These are phyloP conservation scores for Camelina sativa DNA, from an alignment of 345 rosid species.

Conservation along the genomic window DNA sequence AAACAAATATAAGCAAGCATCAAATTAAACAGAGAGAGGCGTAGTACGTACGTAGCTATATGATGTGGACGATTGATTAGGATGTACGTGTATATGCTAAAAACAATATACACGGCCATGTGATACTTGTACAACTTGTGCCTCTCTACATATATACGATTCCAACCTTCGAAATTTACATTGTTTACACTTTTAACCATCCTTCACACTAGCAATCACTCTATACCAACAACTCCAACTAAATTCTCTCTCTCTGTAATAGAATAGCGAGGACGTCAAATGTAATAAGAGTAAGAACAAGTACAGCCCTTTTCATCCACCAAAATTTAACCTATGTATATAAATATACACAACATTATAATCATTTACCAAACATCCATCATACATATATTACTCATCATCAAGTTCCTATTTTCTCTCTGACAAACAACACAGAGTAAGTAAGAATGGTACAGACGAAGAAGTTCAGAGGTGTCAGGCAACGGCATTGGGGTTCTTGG, in stretches of 20 bases:
- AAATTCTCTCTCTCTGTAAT: slow-evolving; percentile 12
- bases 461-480: slow-evolving; percentile 95
- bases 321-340: slow-evolving; percentile 41
- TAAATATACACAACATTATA: slow-evolving; percentile 38
- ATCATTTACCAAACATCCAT: slow-evolving; percentile 44
- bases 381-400: slow-evolving; percentile 42
- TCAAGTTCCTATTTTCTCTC: slow-evolving; percentile 40
- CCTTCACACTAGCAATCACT: slow-evolving; percentile 31
- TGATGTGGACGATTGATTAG: slow-evolving; percentile 41
- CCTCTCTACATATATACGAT: slow-evolving; percentile 26
- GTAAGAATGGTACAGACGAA: slow-evolving; percentile 74
- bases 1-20: slow-evolving; percentile 39
- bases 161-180: background rate
- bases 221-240: slow-evolving; percentile 39
- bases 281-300: slow-evolving; percentile 39
- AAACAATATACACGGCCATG: slow-evolving; percentile 44
- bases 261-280: slow-evolving; percentile 23
- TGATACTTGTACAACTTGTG: slow-evolving; percentile 40
- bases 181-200: slow-evolving; percentile 8
- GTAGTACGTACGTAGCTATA: slow-evolving; percentile 39
- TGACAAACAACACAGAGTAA: slow-evolving; percentile 40
- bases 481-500: slow-evolving; percentile 95
- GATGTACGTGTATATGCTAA: slow-evolving; percentile 25
- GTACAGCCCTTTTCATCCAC: slow-evolving; percentile 36
- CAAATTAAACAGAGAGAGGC: slow-evolving; percentile 25